Base-by-base conservation (phyloP, 1,284 basidiomycete species). In the Meira nashicola region DNA sequence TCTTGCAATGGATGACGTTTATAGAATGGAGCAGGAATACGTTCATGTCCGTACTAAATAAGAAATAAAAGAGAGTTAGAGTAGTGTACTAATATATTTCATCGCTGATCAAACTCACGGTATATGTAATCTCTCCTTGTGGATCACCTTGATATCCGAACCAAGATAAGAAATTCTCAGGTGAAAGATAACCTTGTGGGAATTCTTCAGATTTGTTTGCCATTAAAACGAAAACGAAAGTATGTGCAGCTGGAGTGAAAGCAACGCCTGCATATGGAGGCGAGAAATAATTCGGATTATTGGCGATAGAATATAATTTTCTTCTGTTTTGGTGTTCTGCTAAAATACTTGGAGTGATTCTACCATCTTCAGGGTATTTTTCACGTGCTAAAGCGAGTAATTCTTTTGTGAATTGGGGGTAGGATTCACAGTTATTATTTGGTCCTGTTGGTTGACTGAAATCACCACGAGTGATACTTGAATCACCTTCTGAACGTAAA, bases 391-490 rank as follows among this genome's bases (percentile, higher is more conserved):
- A 11, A 44, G 57, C 56, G 6, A 58, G n/a, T 14, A 58, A 48
- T 46, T 58, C 37, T 28, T 58, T 55, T 54, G 38, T 19, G 28
- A 23, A 58, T 21, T 58, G 17, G 5, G 56, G 43, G 23, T 58
- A 58, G 10, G 56, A 58, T 17, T 23, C 25, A 23, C 56, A 58
- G 28, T 58, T 58, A 25, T 33, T 58, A 48, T 58, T 58, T 21
- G 54, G 21, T 39, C 52, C 56, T 2, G 51, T 55, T 28, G 56
- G 56, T 37, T 55, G 51, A 15, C n/a, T n/a, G 56, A 56, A 58
- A 23, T 54, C 53, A 23, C 53, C 53, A 12, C 66, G 66, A 0
- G 66, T 67, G 0, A 67, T 57, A 2, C 63, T 65, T 2, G 55
- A 59, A 23, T 67, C 66, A 10, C 63, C 63, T 39, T 65, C 63